These are phyloP conservation scores for Hirschioporus abietinus DNA, from an alignment of 768 basidiomycete species.

Conservation along the genomic window DNA sequence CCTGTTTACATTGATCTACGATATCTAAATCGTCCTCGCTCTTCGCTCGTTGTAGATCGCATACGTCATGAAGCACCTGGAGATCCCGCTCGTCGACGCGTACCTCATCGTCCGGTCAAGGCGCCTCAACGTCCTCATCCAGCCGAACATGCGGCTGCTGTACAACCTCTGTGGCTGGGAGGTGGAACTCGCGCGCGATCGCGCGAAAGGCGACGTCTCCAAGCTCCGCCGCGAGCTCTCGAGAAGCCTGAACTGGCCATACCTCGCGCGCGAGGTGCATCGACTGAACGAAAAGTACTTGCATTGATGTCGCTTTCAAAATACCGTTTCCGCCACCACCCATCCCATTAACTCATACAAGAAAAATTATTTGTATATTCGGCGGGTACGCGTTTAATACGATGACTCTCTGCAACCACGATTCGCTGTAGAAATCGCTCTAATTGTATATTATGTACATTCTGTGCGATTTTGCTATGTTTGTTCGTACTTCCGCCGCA, in stretches of 20 bases:
- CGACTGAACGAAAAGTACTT: slow-evolving; percentile 82
- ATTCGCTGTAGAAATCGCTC: background rate
- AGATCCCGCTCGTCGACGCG: slow-evolving; percentile 83
- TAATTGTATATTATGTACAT: background rate
- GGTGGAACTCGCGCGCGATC: slow-evolving; percentile 78
- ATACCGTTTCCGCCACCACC: too few relatives aligned
- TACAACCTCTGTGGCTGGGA: slow-evolving; percentile 97
- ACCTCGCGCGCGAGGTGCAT: slow-evolving; percentile 80
- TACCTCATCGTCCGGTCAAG: slow-evolving; percentile 91
- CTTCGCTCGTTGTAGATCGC: slow-evolving; percentile 55
- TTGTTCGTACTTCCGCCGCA: background rate
- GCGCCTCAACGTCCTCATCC: slow-evolving; percentile 83
- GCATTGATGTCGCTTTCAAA: slow-evolving; percentile 22
- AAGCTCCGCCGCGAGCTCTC: slow-evolving; percentile 54
- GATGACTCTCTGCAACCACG: background rate
- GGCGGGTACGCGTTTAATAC: background rate
- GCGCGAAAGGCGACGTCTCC: slow-evolving; percentile 47
- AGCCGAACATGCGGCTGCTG: slow-evolving; percentile 93
- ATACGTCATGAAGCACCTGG: slow-evolving; percentile 92
- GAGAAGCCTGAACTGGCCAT: slow-evolving; percentile 77
- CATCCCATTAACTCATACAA: too few relatives aligned
- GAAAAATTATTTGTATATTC: background rate
- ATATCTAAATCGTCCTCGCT: too few relatives aligned
- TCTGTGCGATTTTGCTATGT: background rate
- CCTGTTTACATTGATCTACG: slow-evolving; percentile 8